Conservation (phyloP, 768 basidiomycete species). For the Leccinum variicolor region DNA sequence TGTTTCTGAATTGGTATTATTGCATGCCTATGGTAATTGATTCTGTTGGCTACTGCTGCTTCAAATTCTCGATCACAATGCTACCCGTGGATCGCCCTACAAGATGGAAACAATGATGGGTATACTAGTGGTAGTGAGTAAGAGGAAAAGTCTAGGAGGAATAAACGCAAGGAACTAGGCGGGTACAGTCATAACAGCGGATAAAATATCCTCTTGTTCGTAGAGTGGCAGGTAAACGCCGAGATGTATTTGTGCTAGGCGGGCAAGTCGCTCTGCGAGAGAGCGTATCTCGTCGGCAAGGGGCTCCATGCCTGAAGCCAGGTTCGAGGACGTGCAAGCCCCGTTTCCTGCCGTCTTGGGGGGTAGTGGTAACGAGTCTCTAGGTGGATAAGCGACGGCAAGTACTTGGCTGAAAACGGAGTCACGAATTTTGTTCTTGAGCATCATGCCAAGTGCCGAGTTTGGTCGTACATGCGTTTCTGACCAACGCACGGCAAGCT, state of each 20-base stretch:
- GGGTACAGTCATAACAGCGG: constrained; percentile 18
- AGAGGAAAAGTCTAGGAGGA: constrained; percentile 20
- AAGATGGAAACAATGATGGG: constrained; percentile 30
- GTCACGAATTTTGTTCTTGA: constrained; percentile 61
- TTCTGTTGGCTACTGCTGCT: constrained; percentile 27
- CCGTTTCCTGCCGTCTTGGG: constrained; percentile 25
- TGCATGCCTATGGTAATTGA: constrained; percentile 26
- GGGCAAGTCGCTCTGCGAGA: constrained; percentile 68
- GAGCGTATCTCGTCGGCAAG: constrained; percentile 62
- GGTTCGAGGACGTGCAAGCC: constrained; percentile 5
- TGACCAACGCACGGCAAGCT: constrained; percentile 70
- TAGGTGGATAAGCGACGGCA: constrained; percentile 47
- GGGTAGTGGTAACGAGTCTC: constrained; percentile 33
- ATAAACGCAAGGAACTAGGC: constrained; percentile 15
- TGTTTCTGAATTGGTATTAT: constrained; percentile 22
- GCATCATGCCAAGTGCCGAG: constrained; percentile 57
- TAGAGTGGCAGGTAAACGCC: constrained; percentile 77
- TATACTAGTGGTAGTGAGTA: constrained; percentile 22
- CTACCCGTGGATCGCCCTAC: constrained; percentile 17
- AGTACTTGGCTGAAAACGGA: constrained; percentile 62
- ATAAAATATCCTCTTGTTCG: constrained; percentile 51
- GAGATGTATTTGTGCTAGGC: constrained; percentile 71
- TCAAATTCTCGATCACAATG: constrained; percentile 25
- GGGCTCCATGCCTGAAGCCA: constrained; percentile 66
- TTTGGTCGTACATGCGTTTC: constrained; percentile 58